phyloP scores from a whole-genome alignment of 805 yeast genomes.

The Henningerozyma blattae region DNA sequence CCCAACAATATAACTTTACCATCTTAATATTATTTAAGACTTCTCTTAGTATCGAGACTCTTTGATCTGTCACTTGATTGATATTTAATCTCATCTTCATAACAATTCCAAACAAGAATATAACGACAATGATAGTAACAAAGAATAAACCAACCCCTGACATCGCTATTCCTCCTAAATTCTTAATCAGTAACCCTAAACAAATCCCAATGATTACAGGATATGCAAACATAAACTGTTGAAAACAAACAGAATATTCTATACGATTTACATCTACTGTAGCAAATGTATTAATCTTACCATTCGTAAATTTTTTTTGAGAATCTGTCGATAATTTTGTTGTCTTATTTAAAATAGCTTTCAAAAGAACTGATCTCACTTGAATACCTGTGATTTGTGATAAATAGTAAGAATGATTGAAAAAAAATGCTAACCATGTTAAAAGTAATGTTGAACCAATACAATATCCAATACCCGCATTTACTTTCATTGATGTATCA shows the following conservation, averaged over 20 bases:
- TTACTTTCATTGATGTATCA: slow-evolving; percentile 31
- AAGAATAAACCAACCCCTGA: slow-evolving; percentile 52
- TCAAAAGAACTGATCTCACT: slow-evolving; percentile 56
- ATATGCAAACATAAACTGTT: slow-evolving; percentile 49
- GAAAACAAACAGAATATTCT: slow-evolving; percentile 58
- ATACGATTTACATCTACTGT: slow-evolving; percentile 75
- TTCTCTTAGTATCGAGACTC: slow-evolving; percentile 69
- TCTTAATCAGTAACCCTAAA: slow-evolving; percentile 47
- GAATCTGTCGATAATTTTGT: slow-evolving; percentile 46
- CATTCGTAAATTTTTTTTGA: slow-evolving; percentile 46
- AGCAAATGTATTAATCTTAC: slow-evolving; percentile 62
- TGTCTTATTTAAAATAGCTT: slow-evolving; percentile 57
- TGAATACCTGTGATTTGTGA: slow-evolving; percentile 57
- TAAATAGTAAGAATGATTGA: slow-evolving; percentile 53
- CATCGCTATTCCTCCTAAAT: slow-evolving; percentile 61
- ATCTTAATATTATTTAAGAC: slow-evolving; percentile 64
- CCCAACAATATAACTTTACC: slow-evolving; percentile 89
- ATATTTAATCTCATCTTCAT: slow-evolving; percentile 47
- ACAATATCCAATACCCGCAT: slow-evolving; percentile 64
- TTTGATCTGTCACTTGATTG: slow-evolving; percentile 54
- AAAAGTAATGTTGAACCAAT: slow-evolving; percentile 53
- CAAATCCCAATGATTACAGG: slow-evolving; percentile 53
- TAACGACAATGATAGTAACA: slow-evolving; percentile 30
- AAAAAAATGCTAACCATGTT: slow-evolving; percentile 31
- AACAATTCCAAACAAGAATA: slow-evolving; percentile 38